Evolutionary conservation across 2,329 filamentous ascomycete genomes (phyloP).

Genomic region (Penicillium sp.): DNA sequence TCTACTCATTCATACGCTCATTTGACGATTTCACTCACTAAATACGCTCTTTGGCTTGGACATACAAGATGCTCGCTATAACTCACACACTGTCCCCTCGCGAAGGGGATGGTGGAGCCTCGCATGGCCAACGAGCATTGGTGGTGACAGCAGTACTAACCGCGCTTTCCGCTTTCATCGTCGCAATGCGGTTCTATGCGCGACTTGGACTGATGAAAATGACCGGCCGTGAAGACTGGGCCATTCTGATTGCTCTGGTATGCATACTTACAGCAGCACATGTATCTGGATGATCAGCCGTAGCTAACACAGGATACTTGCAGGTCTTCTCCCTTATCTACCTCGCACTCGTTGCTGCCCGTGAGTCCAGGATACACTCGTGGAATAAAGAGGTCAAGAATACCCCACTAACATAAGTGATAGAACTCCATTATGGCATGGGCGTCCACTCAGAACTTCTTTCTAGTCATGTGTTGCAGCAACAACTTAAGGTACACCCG

Average conservation of each 20-base stretch:
- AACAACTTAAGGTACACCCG: constrained; percentile 29
- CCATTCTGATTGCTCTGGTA: constrained; percentile 31
- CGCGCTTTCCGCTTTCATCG: constrained; percentile 22
- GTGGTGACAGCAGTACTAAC: constrained; percentile 35
- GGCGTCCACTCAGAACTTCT: constrained; percentile 25
- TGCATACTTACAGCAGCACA: background rate
- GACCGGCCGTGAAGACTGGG: constrained; percentile 37
- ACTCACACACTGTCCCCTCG: constrained; percentile 22
- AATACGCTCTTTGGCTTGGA: constrained; percentile 9
- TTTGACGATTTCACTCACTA: constrained; percentile 6
- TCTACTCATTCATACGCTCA: constrained; percentile 9
- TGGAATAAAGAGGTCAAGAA: background rate
- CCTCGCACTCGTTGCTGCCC: constrained; percentile 28
- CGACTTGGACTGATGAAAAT: constrained; percentile 31
- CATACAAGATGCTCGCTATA: constrained; percentile 15
- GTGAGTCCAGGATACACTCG: constrained; percentile 17
- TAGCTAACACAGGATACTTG: background rate
- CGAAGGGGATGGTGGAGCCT: constrained; percentile 16
- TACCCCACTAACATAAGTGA: constrained; percentile 4
- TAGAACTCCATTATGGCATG: constrained; percentile 31
- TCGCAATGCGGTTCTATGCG: constrained; percentile 32
- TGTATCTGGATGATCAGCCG: background rate
- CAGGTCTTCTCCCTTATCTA: constrained; percentile 30
- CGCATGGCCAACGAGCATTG: constrained; percentile 29
- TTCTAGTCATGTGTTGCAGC: constrained; percentile 14